Evolutionary conservation across 2,329 filamentous ascomycete genomes (phyloP), one percentile per base, ranked within the genome.

Genomic region (Trichoderma pleuroti): DNA sequence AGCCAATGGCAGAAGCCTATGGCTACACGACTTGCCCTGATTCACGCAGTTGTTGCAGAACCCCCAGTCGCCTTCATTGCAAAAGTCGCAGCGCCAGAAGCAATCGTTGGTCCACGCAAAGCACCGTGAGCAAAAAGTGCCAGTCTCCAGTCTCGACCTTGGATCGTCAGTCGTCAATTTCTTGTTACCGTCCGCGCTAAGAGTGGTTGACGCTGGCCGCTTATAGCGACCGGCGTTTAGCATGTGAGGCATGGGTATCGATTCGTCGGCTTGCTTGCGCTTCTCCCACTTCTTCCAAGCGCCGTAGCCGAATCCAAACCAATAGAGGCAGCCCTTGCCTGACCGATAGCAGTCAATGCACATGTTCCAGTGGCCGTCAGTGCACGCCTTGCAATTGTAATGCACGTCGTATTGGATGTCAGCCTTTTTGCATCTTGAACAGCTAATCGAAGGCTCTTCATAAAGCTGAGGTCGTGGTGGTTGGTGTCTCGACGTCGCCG

Each of bases 31-130:
- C 72, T 86, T 86, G 18, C 93, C 94, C 78, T 91, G 90, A 71
- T 95, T 94, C 34, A 97, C 93, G 74, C 95, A 98, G 72, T 86
- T 83, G 75, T 94, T 93, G 81, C 95, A 98, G 78, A 93, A 98
- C 0, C 95, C 95, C 94, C 94, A 98, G 77, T 97, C 94, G 6
- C 93, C 95, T 73, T 96, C 90, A 76, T 97, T 97, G 81, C 95
- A 98, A 30, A 86, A 80, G 71, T 92, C 89, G 79, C 95, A 98
- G 73, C 92, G 90, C 95, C 94, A 98, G 80, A 93, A 97, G 80
- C 93, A 96, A 65, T 91, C 87, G 76, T 97, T 94, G 0, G 93
- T 87, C 83, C 89, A 92, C 0, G 87, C 84, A 21, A 86, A 83
- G 78, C 95, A 98, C 61, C 87, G 86, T 46, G 91, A 89, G 78